Percentiles rank a stretch among this genome's conserved stretches.
These are phyloP conservation scores for Aspergillus niger DNA, from an alignment of 2,329 filamentous ascomycete genomes.

Conservation along the genomic window DNA sequence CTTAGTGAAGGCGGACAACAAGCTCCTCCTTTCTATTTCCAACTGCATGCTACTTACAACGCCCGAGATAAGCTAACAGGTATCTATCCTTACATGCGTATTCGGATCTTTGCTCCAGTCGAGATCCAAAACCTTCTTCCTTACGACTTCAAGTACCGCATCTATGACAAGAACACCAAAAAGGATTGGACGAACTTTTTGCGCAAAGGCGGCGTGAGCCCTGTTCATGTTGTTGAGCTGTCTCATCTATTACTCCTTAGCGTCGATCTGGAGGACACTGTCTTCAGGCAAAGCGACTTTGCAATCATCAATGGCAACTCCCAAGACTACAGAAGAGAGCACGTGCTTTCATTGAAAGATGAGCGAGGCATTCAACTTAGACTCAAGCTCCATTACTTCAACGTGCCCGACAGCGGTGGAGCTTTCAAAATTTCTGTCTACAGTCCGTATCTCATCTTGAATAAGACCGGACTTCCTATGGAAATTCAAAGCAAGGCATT, in stretches of 20 bases:
- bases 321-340: slow-evolving; percentile 84
- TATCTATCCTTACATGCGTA: slow-evolving; percentile 91
- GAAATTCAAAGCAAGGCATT: slow-evolving; percentile 87
- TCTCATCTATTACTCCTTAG: slow-evolving; percentile 91
- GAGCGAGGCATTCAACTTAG: slow-evolving; percentile 76
- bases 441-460: slow-evolving; percentile 91
- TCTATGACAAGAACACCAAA: slow-evolving; percentile 98
- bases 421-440: slow-evolving; percentile 96
- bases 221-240: slow-evolving; percentile 93
- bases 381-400: slow-evolving; percentile 86
- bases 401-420: slow-evolving; percentile 86
- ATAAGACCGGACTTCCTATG: slow-evolving; percentile 89
- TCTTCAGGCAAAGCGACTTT: slow-evolving; percentile 94
- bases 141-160: slow-evolving; percentile 98
- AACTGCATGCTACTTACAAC: slow-evolving; percentile 84
- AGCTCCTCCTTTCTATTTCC: slow-evolving; percentile 88
- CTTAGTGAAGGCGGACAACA: slow-evolving; percentile 79
- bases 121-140: slow-evolving; percentile 93
- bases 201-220: slow-evolving; percentile 92
- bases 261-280: slow-evolving; percentile 93
- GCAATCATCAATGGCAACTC: slow-evolving; percentile 91
- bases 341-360: slow-evolving; percentile 78
- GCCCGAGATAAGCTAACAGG: slow-evolving; percentile 78
- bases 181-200: slow-evolving; percentile 99
- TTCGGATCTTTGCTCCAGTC: slow-evolving; percentile 87